Percentiles rank a stretch among this genome's conserved stretches.
Evolutionary conservation across 2,329 filamentous ascomycete genomes (phyloP).

Genomic region (Neofusicoccum umdonicola): DNA sequence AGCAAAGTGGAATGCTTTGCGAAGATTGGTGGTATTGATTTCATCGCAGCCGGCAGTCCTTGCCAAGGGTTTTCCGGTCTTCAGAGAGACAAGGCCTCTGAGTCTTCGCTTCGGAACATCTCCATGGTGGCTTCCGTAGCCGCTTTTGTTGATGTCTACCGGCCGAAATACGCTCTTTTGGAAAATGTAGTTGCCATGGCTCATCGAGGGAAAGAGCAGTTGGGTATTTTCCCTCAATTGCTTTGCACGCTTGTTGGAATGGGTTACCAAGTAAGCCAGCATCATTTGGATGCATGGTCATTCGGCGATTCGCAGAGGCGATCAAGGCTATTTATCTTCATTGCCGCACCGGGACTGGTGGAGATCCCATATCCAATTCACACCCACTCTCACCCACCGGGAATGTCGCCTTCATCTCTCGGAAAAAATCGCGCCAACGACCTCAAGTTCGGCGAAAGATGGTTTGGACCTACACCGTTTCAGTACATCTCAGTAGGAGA

Average conservation of each 20-base stretch:
- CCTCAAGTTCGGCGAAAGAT: slow-evolving; percentile 56
- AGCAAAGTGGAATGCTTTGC: slow-evolving; percentile 51
- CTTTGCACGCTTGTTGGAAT: slow-evolving; percentile 71
- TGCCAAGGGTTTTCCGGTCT: slow-evolving; percentile 72
- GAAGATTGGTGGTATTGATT: slow-evolving; percentile 61
- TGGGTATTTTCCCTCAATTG: slow-evolving; percentile 72
- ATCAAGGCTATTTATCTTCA: slow-evolving; percentile 66
- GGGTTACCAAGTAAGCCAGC: slow-evolving; percentile 72
- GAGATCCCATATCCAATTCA: slow-evolving; percentile 57
- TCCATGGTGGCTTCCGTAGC: slow-evolving; percentile 76
- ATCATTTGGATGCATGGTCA: slow-evolving; percentile 67
- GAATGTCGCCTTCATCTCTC: slow-evolving; percentile 40
- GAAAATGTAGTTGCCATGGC: slow-evolving; percentile 75
- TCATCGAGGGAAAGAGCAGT: slow-evolving; percentile 43
- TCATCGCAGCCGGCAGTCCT: slow-evolving; percentile 71
- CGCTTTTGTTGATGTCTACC: slow-evolving; percentile 70
- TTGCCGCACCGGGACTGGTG: slow-evolving; percentile 64
- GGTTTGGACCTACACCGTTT: slow-evolving; percentile 58
- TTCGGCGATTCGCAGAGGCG: slow-evolving; percentile 66
- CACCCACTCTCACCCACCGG: slow-evolving; percentile 61
- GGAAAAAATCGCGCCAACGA: slow-evolving; percentile 44
- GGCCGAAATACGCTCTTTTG: slow-evolving; percentile 70
- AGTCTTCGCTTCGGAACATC: slow-evolving; percentile 63
- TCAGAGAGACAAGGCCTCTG: slow-evolving; percentile 58
- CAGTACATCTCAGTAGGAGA: slow-evolving; percentile 52